Evolutionary conservation across 1,139 yeast genomes (phyloP), one percentile per base, ranked within the genome.

Genomic region (Suhomyces wounanorum): DNA sequence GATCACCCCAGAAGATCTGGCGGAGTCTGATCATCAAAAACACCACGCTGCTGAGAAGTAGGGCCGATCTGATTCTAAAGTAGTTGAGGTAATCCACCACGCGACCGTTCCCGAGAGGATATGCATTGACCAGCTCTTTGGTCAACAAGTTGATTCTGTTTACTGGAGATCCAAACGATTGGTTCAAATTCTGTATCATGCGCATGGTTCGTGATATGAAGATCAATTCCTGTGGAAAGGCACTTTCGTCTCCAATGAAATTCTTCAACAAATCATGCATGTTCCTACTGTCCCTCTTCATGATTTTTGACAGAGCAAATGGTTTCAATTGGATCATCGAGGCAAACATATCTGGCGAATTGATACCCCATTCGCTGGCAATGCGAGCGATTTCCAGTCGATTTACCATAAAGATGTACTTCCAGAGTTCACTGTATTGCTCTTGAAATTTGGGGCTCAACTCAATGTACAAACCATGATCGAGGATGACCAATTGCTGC

Each of bases 121-220:
- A 59, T n/a, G 68, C 59, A 50, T 62, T 59, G 7, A 75, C 60
- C 54, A 89, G 87, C 52, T 81, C 81, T 33, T 68, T 64, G 0
- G 89, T 88, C 54, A 88, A 72, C 42, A 84, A 63, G 53, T 84
- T 83, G 57, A 88, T 70, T 50, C 95, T 72, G 62, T 88, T 88
- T 16, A 87, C 87, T 0, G 94, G 94, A 18, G 89, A 82, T 3
- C 87, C 90, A 64, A 82, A 81, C 48, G 70, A 71, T 56, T 81
- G 82, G 63, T 88, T 88, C 58, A 85, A 67, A 37, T 84, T 84
- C 64, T 87, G 94, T 49, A 88, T 78, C 73, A 87, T 86, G 52
- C 92, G 71, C 86, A 85, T 85, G 10, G 89, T 78, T 59, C 94
- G 71, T 46, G 88, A 83, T 13, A 88, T 67, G 59, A 88, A 86